Percentiles rank a stretch among this genome's conserved stretches.
phyloP scores from a whole-genome alignment of 805 yeast genomes.

The Ogataea siamensis region DNA sequence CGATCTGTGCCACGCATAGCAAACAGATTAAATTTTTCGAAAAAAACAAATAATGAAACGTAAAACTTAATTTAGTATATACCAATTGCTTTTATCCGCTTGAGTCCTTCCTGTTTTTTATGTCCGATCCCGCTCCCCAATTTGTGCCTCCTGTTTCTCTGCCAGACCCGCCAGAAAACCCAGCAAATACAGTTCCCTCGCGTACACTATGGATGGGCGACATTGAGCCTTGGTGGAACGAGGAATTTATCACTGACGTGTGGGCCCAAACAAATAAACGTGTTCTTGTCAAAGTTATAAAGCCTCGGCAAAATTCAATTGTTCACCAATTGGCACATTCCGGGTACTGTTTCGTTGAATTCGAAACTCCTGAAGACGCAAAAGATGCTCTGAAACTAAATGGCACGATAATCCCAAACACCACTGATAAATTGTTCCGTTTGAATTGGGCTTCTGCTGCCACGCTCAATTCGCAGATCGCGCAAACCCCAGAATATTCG shows the following conservation, averaged over 20 bases:
- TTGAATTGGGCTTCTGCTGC: constrained; percentile 87
- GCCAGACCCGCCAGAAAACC: constrained; percentile 54
- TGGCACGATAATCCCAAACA: constrained; percentile 62
- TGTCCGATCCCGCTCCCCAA: constrained; percentile 9
- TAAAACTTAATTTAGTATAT: constrained; percentile 1
- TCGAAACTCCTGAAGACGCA: constrained; percentile 66
- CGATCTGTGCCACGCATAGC: constrained; percentile 10
- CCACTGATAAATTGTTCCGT: constrained; percentile 59
- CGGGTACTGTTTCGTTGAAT: constrained; percentile 80
- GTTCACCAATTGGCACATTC: constrained; percentile 37
- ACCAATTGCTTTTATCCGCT: constrained; percentile 1
- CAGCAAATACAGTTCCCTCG: constrained; percentile 52
- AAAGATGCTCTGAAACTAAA: constrained; percentile 64
- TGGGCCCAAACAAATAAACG: constrained; percentile 56
- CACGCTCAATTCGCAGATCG: constrained; percentile 65
- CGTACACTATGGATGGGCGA: constrained; percentile 89
- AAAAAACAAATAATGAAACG: constrained; percentile 1
- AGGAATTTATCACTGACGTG: constrained; percentile 52
- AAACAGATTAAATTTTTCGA: constrained; percentile 8
- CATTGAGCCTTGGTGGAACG: constrained; percentile 77
- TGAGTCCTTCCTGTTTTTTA: neutral
- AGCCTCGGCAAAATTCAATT: constrained; percentile 40
- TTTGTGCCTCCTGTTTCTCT: constrained; percentile 28
- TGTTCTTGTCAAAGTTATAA: constrained; percentile 67
- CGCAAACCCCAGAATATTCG: constrained; percentile 73